Base-by-base conservation (phyloP, 768 basidiomycete species). In the Leucosporidium yakuticum region DNA sequence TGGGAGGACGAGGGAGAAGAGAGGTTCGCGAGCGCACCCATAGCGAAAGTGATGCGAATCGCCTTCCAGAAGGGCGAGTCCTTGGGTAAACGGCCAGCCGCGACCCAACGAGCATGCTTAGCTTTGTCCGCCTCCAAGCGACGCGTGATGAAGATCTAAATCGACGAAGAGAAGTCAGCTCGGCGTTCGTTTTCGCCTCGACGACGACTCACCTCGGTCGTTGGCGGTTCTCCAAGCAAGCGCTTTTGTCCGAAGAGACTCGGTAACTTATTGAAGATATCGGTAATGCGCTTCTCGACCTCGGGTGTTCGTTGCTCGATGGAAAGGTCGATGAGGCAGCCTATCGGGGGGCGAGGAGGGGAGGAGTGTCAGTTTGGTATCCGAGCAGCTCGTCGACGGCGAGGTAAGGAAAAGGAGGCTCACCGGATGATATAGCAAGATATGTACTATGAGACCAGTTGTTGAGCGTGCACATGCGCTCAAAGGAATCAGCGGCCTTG, bases 391-490 rank as follows among this genome's bases (percentile, higher is more conserved):
- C 23, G 19, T 19, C 12, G 47, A 31, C 8, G 20, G 47, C 7
- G 36, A 34, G 25, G 1, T 23, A 25, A 15, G 17, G 23, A n/a
- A 7, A 14, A 12, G 34, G 17, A 7, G 32, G 34, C 14, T 44
- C 39, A 44, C 39, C 25, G 31, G 11, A 15, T 14, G n/a, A n/a
- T 1, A 23, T 12, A 19, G 25, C 65, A 31, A 64, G 53, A 21
- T 54, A 68, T 7, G 69, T 70, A 8, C 62, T 44, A 34, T 59
- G 69, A 5, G 61, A 63, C 69, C 69, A 70, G 27, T 21, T 50
- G 62, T 70, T 65, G 39, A 68, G 32, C 9, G 31, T 49, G 53
- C 67, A 64, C 71, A 72, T 69, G 23, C 49, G 56, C 44, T 67
- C 62, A 31, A 68, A 65, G 0, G 65, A 50, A 20, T 50, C 50